phyloP scores from a whole-genome alignment of 2,329 filamentous ascomycete genomes.

The Aureobasidium subglaciale region DNA sequence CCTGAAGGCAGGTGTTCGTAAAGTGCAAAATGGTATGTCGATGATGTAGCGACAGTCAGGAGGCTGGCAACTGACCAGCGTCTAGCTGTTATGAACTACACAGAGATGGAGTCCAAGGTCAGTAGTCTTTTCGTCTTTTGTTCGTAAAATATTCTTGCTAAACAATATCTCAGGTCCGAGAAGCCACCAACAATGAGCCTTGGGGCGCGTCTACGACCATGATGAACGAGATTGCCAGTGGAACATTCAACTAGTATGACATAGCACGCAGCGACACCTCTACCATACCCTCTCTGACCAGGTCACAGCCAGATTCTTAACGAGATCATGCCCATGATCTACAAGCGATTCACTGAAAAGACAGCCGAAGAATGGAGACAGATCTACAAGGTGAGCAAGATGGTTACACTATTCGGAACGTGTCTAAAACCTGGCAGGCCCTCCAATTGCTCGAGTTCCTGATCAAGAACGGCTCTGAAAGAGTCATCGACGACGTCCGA shows the following conservation, averaged over 20 bases:
- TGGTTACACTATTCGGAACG: constrained; percentile 19
- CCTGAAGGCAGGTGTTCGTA: constrained; percentile 87
- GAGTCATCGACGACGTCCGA: constrained; percentile 93
- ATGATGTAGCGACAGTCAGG: background rate
- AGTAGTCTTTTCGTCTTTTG: constrained; percentile 13
- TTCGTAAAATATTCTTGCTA: background rate
- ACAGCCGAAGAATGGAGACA: constrained; percentile 97
- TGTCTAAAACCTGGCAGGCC: constrained; percentile 35
- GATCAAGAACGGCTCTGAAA: constrained; percentile 95
- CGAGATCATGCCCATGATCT: constrained; percentile 99
- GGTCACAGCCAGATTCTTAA: constrained; percentile 82
- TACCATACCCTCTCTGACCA: constrained; percentile 20
- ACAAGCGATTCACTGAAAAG: constrained; percentile 98
- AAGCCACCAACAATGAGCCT: constrained; percentile 98
- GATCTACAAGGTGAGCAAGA: constrained; percentile 78
- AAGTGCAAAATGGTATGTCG: constrained; percentile 88
- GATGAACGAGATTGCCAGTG: constrained; percentile 98
- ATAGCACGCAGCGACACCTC: background rate
- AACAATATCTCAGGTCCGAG: constrained; percentile 63
- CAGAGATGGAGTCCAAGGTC: constrained; percentile 78
- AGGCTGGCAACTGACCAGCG: constrained; percentile 9
- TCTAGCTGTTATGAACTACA: constrained; percentile 93
- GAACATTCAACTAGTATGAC: constrained; percentile 92
- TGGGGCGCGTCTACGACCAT: constrained; percentile 79
- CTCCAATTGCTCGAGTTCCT: constrained; percentile 94